Base-by-base conservation (phyloP, 805 yeast genomes). In the Metschnikowia kunwiensis region DNA sequence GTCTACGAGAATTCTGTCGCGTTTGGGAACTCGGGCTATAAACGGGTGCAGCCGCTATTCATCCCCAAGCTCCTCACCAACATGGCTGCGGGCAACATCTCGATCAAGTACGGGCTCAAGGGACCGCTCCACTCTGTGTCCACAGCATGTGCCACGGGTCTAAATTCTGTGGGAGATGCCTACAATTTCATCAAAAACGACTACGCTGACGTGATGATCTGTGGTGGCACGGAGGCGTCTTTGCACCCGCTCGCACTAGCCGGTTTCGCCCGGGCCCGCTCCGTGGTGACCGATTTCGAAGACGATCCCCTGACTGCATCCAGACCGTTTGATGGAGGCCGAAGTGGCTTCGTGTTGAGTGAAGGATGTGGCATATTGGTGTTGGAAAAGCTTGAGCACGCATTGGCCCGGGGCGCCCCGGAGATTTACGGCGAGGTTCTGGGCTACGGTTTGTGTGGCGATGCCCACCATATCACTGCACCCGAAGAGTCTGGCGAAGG, bases 111-210 rank as follows among this genome's bases (percentile, higher is more conserved):
- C 50, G 83, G 84, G 1, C 64, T 88, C 25, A 67, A 74, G 49
- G 99, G 98, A 0, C 95, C 96, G 2, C 77, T 85, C 27, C 96
- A 89, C 54, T 68, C 95, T 0, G 93, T 80, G 0, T 76, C 95
- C 2, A 88, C 97, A 0, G 98, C 98, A 1, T 93, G 99, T 66
- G 95, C 99, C 4, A 88, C 98, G 0, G 99, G 99, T 0, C 75
- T 83, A 19, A 94, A 93, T 54, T 75, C 96, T 0, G 81, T 93
- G 31, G 97, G 97, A 3, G 99, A 93, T 55, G 97, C 96, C 0
- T 75, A 71, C 47, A 76, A 89, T 51, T 81, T 89, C 50, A 86
- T 93, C 40, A 65, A 72, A 42, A 79, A 80, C 38, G 94, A 86
- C 4, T 82, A 84, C 62, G 86, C 91, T 8, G 82, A 88, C 47